phyloP scores from a whole-genome alignment of 2,329 filamentous ascomycete species.

The Phyllosticta capitalensis region DNA sequence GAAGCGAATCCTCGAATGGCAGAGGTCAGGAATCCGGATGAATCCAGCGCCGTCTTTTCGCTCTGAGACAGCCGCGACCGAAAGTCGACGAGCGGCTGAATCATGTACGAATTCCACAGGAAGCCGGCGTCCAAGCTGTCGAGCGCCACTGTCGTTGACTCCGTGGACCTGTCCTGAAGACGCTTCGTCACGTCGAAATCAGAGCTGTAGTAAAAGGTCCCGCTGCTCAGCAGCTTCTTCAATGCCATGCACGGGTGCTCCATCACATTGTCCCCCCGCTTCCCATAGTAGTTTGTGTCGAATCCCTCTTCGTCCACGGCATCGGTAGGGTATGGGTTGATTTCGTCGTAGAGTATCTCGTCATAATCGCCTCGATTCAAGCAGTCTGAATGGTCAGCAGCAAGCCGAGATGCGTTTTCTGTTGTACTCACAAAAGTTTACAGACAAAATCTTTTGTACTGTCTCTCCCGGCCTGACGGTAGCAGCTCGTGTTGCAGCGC shows the following conservation, averaged over 20 bases:
- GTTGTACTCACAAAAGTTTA: slow-evolving; percentile 59
- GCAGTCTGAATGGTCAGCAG: slow-evolving; percentile 50
- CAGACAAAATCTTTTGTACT: slow-evolving; percentile 73
- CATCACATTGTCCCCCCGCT: slow-evolving; percentile 58
- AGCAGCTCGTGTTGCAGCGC: slow-evolving; percentile 66
- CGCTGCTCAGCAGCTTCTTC: slow-evolving; percentile 84
- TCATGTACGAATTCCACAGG: slow-evolving; percentile 98
- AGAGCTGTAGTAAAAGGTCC: slow-evolving; percentile 97
- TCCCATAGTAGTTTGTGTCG: slow-evolving; percentile 40
- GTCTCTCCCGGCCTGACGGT: slow-evolving; percentile 80
- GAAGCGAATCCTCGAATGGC: slow-evolving; percentile 89
- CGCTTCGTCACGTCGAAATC: slow-evolving; percentile 95
- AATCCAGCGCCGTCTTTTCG: slow-evolving; percentile 73
- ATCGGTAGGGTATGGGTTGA: slow-evolving; percentile 47
- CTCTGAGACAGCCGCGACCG: slow-evolving; percentile 66
- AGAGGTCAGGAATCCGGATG: slow-evolving; percentile 79
- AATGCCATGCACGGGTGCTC: slow-evolving; percentile 87
- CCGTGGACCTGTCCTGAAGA: slow-evolving; percentile 74
- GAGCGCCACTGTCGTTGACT: slow-evolving; percentile 73
- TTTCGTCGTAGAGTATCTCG: slow-evolving; percentile 53
- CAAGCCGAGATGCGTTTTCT: not conserved
- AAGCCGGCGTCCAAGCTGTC: slow-evolving; percentile 89
- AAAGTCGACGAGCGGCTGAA: slow-evolving; percentile 82
- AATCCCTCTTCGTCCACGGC: slow-evolving; percentile 45
- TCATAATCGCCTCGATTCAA: slow-evolving; percentile 82